Conservation (phyloP, 2,329 filamentous ascomycete species). For the Pseudocercospora macadamiae region DNA sequence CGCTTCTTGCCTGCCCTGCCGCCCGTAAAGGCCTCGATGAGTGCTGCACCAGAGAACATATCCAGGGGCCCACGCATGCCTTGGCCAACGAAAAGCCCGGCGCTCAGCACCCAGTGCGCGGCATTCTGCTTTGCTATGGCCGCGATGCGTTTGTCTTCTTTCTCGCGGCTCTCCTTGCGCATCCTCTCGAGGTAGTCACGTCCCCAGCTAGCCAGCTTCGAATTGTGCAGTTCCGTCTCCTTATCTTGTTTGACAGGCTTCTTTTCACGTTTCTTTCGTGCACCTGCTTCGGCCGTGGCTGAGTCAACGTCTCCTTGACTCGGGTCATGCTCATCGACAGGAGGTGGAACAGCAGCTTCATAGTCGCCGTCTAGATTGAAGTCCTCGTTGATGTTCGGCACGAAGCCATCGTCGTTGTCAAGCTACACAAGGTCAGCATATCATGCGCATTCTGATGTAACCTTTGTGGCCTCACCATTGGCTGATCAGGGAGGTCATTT, state of each 20-base stretch:
- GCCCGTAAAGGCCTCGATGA: conserved; percentile 55
- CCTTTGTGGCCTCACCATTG: conserved; percentile 10
- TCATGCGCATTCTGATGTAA: background rate
- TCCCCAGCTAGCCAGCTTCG: conserved; percentile 61
- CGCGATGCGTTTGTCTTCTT: conserved; percentile 43
- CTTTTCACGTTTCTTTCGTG: conserved; percentile 40
- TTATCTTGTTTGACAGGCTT: conserved; percentile 52
- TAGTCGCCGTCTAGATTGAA: conserved; percentile 5
- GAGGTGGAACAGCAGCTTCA: background rate
- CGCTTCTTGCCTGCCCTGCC: conserved; percentile 36
- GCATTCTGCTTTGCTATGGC: conserved; percentile 65
- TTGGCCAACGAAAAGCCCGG: conserved; percentile 50
- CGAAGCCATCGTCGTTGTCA: conserved; percentile 3
- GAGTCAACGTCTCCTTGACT: conserved; percentile 38
- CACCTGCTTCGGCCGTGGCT: conserved; percentile 43
- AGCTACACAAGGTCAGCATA: background rate
- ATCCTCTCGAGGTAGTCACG: conserved; percentile 65
- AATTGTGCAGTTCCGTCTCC: conserved; percentile 57
- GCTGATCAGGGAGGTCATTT: conserved; percentile 10
- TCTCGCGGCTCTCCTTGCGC: conserved; percentile 50
- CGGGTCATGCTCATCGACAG: conserved; percentile 30
- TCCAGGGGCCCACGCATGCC: conserved; percentile 56
- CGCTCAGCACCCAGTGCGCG: conserved; percentile 58
- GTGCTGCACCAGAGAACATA: conserved; percentile 60
- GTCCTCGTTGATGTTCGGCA: conserved; percentile 24